Conservation (phyloP, 805 yeast genomes). For the Danielozyma ontarioensis region DNA sequence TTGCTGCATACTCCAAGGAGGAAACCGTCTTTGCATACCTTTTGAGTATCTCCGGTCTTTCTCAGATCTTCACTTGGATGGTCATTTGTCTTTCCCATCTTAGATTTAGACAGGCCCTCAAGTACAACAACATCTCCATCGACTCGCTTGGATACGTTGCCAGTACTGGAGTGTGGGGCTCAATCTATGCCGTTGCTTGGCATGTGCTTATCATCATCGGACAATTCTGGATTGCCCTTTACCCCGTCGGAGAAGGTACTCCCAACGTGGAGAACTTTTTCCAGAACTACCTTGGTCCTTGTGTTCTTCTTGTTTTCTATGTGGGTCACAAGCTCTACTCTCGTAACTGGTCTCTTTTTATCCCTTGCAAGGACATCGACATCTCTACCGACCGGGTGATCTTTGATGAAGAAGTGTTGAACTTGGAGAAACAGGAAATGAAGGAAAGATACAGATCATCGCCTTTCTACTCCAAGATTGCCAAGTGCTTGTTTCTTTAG, state of each 20-base stretch:
- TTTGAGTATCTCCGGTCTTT: conserved; percentile 37
- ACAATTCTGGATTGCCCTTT: conserved; percentile 1
- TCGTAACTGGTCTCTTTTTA: conserved; percentile 24
- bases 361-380: conserved; percentile 26
- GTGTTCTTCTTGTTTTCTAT: conserved; percentile 26
- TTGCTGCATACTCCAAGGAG: conserved; percentile 36
- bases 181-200: conserved; percentile 17
- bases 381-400: conserved; percentile 24
- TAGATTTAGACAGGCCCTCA: conserved; percentile 37
- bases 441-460: conserved; percentile 5
- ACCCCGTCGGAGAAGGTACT: conserved; percentile 5
- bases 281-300: conserved; percentile 29
- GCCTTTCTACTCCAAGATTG: conserved; percentile 5
- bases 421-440: conserved; percentile 19
- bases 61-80: conserved; percentile 40
- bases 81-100: conserved; percentile 36
- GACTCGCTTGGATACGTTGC: conserved; percentile 23
- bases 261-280: conserved; percentile 26
- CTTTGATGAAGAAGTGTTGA: conserved; percentile 31
- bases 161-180: not conserved
- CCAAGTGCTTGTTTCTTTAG: conserved; percentile 5
- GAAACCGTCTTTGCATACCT: conserved; percentile 38
- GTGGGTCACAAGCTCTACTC: conserved; percentile 28
- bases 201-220: conserved; percentile 6
- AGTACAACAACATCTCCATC: conserved; percentile 20